Base-by-base conservation (phyloP, 805 yeast genomes). In the Ascoidea tarda region DNA sequence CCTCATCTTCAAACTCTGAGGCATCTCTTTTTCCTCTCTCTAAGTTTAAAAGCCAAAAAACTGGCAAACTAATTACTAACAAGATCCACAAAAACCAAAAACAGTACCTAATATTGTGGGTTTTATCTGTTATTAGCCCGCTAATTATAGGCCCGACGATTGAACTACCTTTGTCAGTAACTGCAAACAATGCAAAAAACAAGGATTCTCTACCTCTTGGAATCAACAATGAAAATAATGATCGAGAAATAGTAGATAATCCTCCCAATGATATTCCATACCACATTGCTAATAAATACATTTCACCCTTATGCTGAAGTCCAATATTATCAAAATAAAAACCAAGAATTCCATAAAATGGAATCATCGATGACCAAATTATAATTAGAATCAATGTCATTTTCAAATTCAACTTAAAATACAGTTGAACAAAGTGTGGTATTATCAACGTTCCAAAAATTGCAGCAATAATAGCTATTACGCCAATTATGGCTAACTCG, bases 81-180 rank as follows among this genome's bases (percentile, higher is more conserved):
- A 84, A 67, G 0, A 65, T 63, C 51, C 82, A 71, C 53, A 85
- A 62, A 53, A 85, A 72, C 71, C 78, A 83, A 62, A 85, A 86
- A 12, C 88, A 77, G 60, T 82, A 80, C 49, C 93, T 70, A 51
- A 85, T 82, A 54, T 84, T 81, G 62, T 85, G 91, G 0, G 88
- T 82, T 53, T 67, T 68, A 65, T 86, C 89, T 4, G 86, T 81
- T 50, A 86, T 75, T 55, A 84, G 54, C 0, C 89, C 93, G n/a
- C 85, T 78, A 21, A 84, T 59, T 5, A 81, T 66, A 0, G 95
- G 93, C 0, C 95, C 93, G 33, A 85, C 57, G 4, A 85, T 77
- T 0, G 87, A 80, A 5, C 87, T 81, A 2, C 93, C 91, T 61
- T 86, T 85, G 64, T 85, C 93, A 1, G 95, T 86, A 46, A 85